Base-by-base conservation (phyloP, 2,329 filamentous ascomycete species). In the Alternaria burnsii region DNA sequence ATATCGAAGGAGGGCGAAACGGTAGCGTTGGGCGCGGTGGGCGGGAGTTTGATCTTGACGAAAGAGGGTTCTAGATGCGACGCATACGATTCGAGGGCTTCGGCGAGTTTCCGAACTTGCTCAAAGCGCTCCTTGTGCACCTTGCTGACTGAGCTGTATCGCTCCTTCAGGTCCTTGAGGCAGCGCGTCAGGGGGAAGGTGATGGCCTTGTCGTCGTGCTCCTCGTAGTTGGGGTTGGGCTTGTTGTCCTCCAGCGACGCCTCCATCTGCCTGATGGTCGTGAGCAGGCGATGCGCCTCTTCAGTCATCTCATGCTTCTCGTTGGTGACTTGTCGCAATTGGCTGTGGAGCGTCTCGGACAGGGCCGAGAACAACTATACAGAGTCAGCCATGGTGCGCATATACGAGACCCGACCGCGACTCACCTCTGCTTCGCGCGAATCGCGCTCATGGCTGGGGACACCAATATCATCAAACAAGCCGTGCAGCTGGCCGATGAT, bases 401-500 rank as follows among this genome's bases (percentile, higher is more conserved):
- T 30, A 43, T 36, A 2, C 36, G 34, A 11, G 12, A 14, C 1
- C 5, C 10, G n/a, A 9, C 22, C 24, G 1, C 41, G 22, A 55
- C 61, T 61, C 83, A 96, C 94, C 88, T 97, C 93, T 76, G 92
- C 87, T 78, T 98, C 94, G 73, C 95, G 87, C 51, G 88, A 86
- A 76, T 98, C 93, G 74, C 95, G 91, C 79, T 98, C 95, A 88
- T 97, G 93, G 74, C 84, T 88, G 28, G 94, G 88, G n/a, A 99
- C 91, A 60, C 95, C 95, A 74, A 99, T 99, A 77, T 99, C 94
- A 79, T 99, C 95, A 75, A 97, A 99, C 59, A 98, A 87, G 67
- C 91, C 91, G 81, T 98, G 94, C 62, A 99, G 87, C 81, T 97
- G 93, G 79, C 88, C 88, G 77, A 98, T 93, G 76, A 97, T 97